Evolutionary conservation across 257 asterid species (phyloP).

Genomic region (Coffea eugenioides): DNA sequence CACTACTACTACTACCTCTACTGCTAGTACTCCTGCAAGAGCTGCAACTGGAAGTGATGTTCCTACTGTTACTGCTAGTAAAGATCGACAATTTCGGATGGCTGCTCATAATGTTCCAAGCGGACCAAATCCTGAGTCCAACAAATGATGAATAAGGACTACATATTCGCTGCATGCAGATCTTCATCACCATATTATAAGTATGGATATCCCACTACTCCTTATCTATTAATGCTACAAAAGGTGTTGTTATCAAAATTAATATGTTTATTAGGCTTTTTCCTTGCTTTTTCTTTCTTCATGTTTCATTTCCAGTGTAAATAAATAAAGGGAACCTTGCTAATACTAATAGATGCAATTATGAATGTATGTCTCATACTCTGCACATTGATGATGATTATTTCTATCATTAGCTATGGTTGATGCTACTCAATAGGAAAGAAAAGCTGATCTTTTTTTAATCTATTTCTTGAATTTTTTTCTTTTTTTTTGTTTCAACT

Average conservation of each 20-base stretch:
- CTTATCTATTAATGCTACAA: neutral
- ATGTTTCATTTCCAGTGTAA: neutral
- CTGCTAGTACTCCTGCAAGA: constrained; percentile 9
- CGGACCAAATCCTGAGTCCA: constrained; percentile 87
- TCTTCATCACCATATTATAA: neutral
- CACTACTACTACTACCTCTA: neutral
- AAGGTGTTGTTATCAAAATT: neutral
- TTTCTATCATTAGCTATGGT: neutral
- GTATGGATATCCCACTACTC: neutral
- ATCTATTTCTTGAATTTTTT: no score
- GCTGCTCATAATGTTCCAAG: constrained; percentile 87
- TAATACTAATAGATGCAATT: neutral
- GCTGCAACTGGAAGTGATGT: neutral
- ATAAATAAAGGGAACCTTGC: neutral
- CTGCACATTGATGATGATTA: neutral
- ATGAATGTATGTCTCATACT: neutral
- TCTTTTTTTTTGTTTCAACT: neutral
- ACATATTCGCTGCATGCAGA: neutral
- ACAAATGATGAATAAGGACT: constrained; percentile 28
- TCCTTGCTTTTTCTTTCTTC: neutral
- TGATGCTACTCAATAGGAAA: neutral
- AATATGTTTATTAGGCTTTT: neutral
- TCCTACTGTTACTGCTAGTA: neutral
- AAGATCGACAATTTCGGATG: constrained; percentile 29
- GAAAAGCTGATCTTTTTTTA: no score